phyloP scores from a whole-genome alignment of 2,329 filamentous ascomycete species.

The Triangularia verruculosa region DNA sequence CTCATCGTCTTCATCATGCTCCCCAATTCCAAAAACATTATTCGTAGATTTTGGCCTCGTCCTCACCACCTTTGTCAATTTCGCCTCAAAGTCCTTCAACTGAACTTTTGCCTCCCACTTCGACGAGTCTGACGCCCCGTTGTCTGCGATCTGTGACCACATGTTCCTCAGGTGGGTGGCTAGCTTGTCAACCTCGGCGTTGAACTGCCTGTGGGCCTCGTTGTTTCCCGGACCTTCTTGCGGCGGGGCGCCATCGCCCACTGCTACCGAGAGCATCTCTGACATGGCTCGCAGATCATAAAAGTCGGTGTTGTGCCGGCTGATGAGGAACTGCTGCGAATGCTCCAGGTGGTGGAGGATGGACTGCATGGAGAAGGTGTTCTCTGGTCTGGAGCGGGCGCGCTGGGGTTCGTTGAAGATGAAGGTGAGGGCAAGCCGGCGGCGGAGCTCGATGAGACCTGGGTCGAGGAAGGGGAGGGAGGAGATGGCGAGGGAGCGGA shows the following conservation, averaged over 20 bases:
- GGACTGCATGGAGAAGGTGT: slow-evolving; percentile 40
- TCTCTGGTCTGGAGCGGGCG: slow-evolving; percentile 40
- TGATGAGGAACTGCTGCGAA: slow-evolving; percentile 50
- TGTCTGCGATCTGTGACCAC: slow-evolving; percentile 65
- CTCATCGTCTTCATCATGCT: slow-evolving; percentile 33
- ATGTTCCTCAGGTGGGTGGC: slow-evolving; percentile 56
- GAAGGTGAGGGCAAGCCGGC: slow-evolving; percentile 63
- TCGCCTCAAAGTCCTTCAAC: slow-evolving; percentile 70
- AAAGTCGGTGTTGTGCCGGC: slow-evolving; percentile 59
- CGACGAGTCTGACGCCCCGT: slow-evolving; percentile 68
- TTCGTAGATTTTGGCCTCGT: slow-evolving; percentile 57
- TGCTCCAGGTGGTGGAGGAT: slow-evolving; percentile 46
- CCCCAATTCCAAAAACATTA: slow-evolving; percentile 46
- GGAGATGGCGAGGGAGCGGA: slow-evolving; percentile 57
- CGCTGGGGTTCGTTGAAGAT: slow-evolving; percentile 46
- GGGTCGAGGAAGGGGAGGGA: slow-evolving; percentile 54
- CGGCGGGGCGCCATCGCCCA: slow-evolving; percentile 57
- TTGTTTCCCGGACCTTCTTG: slow-evolving; percentile 25
- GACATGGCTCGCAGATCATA: slow-evolving; percentile 62
- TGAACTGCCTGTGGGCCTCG: slow-evolving; percentile 51
- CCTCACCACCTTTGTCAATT: slow-evolving; percentile 68
- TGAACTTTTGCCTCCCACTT: slow-evolving; percentile 74
- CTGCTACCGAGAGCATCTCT: slow-evolving; percentile 67
- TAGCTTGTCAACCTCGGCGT: slow-evolving; percentile 67
- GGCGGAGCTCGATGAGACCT: slow-evolving; percentile 57